Evolutionary conservation across 768 basidiomycete genomes (phyloP).

Genomic region (Lentinula lateritia): DNA sequence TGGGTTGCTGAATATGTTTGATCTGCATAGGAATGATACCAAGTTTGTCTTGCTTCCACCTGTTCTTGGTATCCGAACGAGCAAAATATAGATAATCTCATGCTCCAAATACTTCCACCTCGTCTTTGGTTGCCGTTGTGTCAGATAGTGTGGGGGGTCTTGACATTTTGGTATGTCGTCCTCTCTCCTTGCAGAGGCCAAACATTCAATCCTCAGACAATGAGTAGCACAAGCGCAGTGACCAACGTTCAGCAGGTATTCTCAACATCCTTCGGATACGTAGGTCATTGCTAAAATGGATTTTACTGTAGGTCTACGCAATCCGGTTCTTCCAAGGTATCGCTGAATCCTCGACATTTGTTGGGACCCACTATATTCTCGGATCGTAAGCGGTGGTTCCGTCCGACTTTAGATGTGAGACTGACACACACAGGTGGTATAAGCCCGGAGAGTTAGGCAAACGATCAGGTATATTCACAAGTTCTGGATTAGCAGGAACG

Average conservation of each 20-base stretch:
- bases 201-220: neutral
- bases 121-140: constrained; percentile 62
- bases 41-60: constrained; percentile 28
- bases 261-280: neutral
- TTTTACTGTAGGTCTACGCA: constrained; percentile 47
- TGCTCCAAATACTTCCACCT: constrained; percentile 57
- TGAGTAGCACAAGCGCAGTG: constrained; percentile 47
- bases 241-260: constrained; percentile 50
- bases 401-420: neutral
- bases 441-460: constrained; percentile 66
- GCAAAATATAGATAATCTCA: constrained; percentile 48
- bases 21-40: constrained; percentile 52
- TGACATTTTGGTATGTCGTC: constrained; percentile 52
- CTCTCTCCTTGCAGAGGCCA: neutral
- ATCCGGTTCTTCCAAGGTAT: constrained; percentile 73
- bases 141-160: constrained; percentile 61
- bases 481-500: constrained; percentile 55
- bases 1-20: neutral
- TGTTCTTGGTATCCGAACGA: neutral
- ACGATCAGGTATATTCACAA: constrained; percentile 67
- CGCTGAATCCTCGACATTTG: constrained; percentile 72
- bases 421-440: constrained; percentile 47
- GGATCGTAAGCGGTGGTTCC: constrained; percentile 50
- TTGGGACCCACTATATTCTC: constrained; percentile 67
- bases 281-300: neutral